Base-by-base conservation (phyloP, 768 basidiomycete genomes). In the Suillus subluteus region DNA sequence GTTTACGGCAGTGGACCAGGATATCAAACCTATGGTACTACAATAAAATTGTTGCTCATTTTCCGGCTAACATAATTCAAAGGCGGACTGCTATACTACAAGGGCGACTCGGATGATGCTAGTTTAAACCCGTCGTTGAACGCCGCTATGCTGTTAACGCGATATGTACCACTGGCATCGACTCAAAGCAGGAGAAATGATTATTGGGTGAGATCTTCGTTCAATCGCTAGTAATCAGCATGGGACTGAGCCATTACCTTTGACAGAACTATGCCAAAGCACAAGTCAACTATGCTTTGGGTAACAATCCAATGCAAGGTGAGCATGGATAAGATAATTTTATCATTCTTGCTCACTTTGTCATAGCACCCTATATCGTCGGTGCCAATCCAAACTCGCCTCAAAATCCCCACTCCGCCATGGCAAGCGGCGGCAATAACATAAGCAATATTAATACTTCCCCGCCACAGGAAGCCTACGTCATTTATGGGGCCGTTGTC, bases 331-430 rank as follows among this genome's bases (percentile, higher is more conserved):
- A 40, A 9, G 6, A 6, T 41, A 44, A n/a, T 64, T 26, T 13
- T 13, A 16, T 66, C 35, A 26, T 32, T n/a, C 6, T 15, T 15
- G 26, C 54, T 71, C 43, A 67, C 58, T 30, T 38, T 21, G 62
- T 44, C 44, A 11, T 18, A 70, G 68, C 52, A 32, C 71, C 72
- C 12, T 98, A 98, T 75, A 78, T 98, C 59, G 95, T 98, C 30
- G 96, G 96, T 46, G 81, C 84, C 58, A 94, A 97, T 77, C 94
- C 95, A 1, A 96, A 97, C 74, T 91, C 96, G 15, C 95, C 95
- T 0, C 78, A 84, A 58, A 98, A 97, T 75, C 96, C 96, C 1
- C 95, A 97, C 74, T 94, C 92, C 6, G 96, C 95, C 2, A 84
- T 92, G 80, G 92, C 96, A 3, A 91, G 91, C 66, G 96, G 96